Percentiles rank a stretch among this genome's conserved stretches.
phyloP scores from a whole-genome alignment of 768 basidiomycete species.

The Collybiopsis confluens region DNA sequence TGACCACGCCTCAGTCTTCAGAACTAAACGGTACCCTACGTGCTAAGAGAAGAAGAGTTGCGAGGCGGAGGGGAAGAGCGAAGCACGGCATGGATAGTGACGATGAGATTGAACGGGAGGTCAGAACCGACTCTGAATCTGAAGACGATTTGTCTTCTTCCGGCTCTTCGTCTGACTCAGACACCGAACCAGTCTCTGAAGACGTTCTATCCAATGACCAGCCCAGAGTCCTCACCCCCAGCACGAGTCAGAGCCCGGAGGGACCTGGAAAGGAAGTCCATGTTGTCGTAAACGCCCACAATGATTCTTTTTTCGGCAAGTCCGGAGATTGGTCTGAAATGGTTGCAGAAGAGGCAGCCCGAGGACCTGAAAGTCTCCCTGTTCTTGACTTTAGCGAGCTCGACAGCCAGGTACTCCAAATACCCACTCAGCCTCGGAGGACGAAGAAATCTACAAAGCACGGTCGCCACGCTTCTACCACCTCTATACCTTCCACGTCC shows the following conservation, averaged over 20 bases:
- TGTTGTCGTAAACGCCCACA: slow-evolving; percentile 23
- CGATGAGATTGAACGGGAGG: slow-evolving; percentile 73
- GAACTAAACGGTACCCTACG: slow-evolving; percentile 11
- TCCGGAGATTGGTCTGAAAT: slow-evolving; percentile 76
- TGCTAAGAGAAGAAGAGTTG: slow-evolving; percentile 26
- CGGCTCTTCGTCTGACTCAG: slow-evolving; percentile 63
- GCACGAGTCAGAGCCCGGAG: slow-evolving; percentile 60
- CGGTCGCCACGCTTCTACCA: slow-evolving; percentile 25
- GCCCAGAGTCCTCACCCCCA: slow-evolving; percentile 58
- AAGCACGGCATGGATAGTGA: slow-evolving; percentile 62
- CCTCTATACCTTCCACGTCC: slow-evolving; percentile 23
- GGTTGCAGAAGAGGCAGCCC: slow-evolving; percentile 69
- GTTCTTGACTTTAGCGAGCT: slow-evolving; percentile 79
- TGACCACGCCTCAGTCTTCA: slow-evolving; percentile 18
- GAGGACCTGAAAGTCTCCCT: slow-evolving; percentile 64
- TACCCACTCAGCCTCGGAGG: slow-evolving; percentile 32
- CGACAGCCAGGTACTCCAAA: slow-evolving; percentile 32
- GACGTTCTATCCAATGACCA: slow-evolving; percentile 49
- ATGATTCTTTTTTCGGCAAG: slow-evolving; percentile 49
- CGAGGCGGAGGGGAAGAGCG: slow-evolving; percentile 62
- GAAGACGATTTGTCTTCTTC: slow-evolving; percentile 58
- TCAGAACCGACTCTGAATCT: slow-evolving; percentile 64
- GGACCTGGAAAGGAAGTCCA: slow-evolving; percentile 27
- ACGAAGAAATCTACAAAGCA: slow-evolving; percentile 36
- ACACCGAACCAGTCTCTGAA: slow-evolving; percentile 66